Conservation (phyloP, 2,329 filamentous ascomycete genomes). For the Rutstroemia sp. region DNA sequence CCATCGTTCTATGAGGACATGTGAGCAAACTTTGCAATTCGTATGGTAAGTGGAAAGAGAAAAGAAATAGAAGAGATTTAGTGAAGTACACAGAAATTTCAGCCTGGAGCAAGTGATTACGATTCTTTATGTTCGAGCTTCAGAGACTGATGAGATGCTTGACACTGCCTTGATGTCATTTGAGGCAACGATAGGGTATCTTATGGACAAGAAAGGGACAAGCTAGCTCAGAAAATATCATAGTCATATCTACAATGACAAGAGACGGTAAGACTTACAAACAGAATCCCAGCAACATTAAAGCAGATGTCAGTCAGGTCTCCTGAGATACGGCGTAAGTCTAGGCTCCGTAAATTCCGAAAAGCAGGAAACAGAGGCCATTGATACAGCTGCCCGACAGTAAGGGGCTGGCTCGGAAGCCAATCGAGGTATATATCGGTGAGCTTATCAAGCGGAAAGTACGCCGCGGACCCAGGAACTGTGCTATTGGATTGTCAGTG, state of each 20-base stretch:
- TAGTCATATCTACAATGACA: not conserved
- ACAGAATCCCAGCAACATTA: not conserved
- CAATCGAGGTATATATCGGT: not conserved
- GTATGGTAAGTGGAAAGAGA: not conserved
- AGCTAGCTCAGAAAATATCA: not conserved
- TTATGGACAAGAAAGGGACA: not conserved
- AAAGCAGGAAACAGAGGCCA: not conserved
- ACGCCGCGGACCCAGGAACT: not conserved
- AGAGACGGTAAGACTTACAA: not conserved
- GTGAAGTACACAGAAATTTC: not conserved
- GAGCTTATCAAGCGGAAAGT: not conserved
- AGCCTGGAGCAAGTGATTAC: too few species aligned
- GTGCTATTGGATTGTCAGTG: not conserved
- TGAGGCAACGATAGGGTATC: not conserved
- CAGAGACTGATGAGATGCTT: too few species aligned
- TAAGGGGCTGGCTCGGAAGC: rapidly evolving
- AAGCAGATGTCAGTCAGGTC: not conserved
- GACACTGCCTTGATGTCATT: too few species aligned
- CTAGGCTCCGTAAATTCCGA: not conserved
- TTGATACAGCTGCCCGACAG: not conserved
- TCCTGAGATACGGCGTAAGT: not conserved
- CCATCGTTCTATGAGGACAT: not conserved
- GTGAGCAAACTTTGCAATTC: not conserved
- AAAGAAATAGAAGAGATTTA: not conserved
- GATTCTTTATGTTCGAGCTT: too few species aligned